Percentiles rank a stretch among this genome's conserved stretches.
Conservation (phyloP, 2,329 filamentous ascomycete genomes). For the Ophiostoma tasmaniense region DNA sequence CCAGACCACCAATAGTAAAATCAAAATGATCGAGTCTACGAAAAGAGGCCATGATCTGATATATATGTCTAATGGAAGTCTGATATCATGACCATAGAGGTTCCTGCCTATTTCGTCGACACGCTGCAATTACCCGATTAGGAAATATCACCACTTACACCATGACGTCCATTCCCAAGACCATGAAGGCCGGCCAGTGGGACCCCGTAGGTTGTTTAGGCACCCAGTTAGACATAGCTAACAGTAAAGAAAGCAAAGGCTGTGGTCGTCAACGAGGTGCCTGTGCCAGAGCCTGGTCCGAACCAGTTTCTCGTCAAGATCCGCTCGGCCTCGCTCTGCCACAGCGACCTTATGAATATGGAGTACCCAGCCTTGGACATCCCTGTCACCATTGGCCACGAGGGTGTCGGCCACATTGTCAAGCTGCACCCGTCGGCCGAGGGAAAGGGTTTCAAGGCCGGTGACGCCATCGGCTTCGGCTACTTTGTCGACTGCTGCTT, state of each 20-base stretch:
- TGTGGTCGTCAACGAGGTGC: conserved; percentile 30
- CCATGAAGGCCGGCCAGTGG: conserved; percentile 21
- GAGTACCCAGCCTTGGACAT: conserved; percentile 20
- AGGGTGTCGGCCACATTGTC: conserved; percentile 37
- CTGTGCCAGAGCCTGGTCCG: conserved; percentile 34
- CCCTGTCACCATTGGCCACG: conserved; percentile 33
- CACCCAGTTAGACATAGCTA: background rate
- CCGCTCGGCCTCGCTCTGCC: conserved; percentile 30
- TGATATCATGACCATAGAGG: background rate
- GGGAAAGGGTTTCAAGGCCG: conserved; percentile 33
- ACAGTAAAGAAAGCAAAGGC: conserved; percentile 8
- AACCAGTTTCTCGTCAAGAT: conserved; percentile 34
- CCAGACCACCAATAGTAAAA: no score
- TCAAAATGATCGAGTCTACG: no score
- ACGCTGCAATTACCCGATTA: background rate
- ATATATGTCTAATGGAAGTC: background rate
- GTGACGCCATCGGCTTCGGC: conserved; percentile 38
- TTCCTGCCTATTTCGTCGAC: background rate
- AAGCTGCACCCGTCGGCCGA: conserved; percentile 30
- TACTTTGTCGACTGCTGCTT: conserved; percentile 39
- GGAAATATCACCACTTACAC: background rate
- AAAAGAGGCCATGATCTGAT: background rate
- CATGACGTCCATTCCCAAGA: conserved; percentile 19
- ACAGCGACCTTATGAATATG: conserved; percentile 26
- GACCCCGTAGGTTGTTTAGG: conserved; percentile 10